Percentiles rank a stretch among this genome's conserved stretches.
phyloP scores from a whole-genome alignment of 164 flowering plant species.

The Protea cynaroides region DNA sequence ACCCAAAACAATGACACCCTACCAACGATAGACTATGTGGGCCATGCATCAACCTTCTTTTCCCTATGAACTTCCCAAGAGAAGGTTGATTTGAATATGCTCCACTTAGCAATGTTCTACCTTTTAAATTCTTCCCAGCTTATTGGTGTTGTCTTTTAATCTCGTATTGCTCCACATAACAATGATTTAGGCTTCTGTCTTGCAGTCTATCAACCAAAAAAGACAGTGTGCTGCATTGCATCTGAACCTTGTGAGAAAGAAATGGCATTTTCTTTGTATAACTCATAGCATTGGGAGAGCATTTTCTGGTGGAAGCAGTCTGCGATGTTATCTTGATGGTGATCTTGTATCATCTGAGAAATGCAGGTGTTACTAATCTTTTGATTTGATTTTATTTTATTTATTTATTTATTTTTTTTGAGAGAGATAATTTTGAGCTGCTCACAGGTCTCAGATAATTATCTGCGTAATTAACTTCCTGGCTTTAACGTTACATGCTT shows the following conservation, averaged over 20 bases:
- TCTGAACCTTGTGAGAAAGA: slow-evolving; percentile 52
- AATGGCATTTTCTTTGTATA: slow-evolving; percentile 90
- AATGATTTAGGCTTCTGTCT: background rate
- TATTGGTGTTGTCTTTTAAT: no score
- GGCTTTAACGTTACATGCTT: slow-evolving; percentile 5
- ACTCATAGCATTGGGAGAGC: slow-evolving; percentile 95
- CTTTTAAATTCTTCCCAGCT: no score
- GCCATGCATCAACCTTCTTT: no score
- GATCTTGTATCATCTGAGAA: slow-evolving; percentile 76
- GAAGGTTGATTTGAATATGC: no score
- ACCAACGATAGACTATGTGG: no score
- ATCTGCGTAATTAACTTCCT: background rate
- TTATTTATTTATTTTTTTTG: slow-evolving; percentile 1
- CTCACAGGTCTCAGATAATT: background rate
- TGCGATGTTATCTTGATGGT: slow-evolving; percentile 84
- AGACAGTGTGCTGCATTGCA: slow-evolving; percentile 53
- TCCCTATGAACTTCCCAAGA: no score
- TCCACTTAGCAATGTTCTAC: no score
- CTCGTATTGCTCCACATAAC: no score
- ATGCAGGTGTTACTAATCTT: slow-evolving; percentile 63
- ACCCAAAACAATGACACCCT: no score
- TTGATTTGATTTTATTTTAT: background rate
- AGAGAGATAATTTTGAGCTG: no score
- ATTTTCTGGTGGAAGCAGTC: slow-evolving; percentile 91
- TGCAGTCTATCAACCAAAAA: slow-evolving; percentile 83